Evolutionary conservation across 2,329 filamentous ascomycete genomes (phyloP), one percentile per base, ranked within the genome.

Genomic region (Geosmithia morbida): DNA sequence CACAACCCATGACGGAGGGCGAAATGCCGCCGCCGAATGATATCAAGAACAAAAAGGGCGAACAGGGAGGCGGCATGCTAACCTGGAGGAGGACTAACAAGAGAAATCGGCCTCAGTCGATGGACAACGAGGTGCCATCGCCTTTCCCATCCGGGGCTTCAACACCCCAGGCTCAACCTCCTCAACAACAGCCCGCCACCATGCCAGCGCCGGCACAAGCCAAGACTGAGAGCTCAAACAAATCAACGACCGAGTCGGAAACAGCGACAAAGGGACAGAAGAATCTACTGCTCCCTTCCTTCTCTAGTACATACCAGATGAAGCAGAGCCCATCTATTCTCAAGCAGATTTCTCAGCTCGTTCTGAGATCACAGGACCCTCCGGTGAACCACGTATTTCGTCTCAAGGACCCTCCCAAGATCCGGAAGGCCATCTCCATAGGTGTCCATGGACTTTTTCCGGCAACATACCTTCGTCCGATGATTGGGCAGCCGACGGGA

Each of bases 381-480:
- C 70, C 77, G 3, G 72, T 72, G 16, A 81, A 77, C 45, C 85
- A 96, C 60, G 79, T 96, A 5, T 83, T 79, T 53, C 74, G 87
- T 30, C 66, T 79, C 7, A 80, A 79, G 43, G 77, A 85, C 7
- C 71, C 78, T 0, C 84, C 79, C 1, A 83, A 76, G 53, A 79
- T 97, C 44, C 87, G 79, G 57, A 92, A 84, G 54, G 92, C 92
- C 13, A 73, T 98, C 5, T 88, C 89, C 1, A 95, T 98, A 54
- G 92, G 92, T 40, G 80, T 98, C 1, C 92, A 98, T 61, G 92
- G 92, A 1, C 84, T 94, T 50, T 96, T 97, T 54, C 92, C 92
- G 1, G 87, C 87, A 1, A 79, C 84, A 0, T 77, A 94, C 41
- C 73, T 98, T 37, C 83, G 92, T n/a, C 85, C 83, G 18, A 85